Conservation (phyloP, 805 yeast species). For the Metschnikowia sp. region DNA sequence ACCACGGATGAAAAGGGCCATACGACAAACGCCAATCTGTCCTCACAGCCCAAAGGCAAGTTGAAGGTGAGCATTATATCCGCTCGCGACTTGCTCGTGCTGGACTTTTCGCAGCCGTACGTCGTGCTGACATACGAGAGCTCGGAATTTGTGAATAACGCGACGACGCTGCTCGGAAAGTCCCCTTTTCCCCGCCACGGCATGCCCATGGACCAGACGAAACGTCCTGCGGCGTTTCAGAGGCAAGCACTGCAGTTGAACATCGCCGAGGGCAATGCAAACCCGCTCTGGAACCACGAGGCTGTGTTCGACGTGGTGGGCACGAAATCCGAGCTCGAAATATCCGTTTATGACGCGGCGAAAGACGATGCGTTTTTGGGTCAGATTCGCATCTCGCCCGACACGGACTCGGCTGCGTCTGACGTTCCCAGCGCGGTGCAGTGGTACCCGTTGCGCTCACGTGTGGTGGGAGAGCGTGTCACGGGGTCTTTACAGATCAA, state of each 20-base stretch:
- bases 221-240: conserved; percentile 36
- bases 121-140: conserved; percentile 91
- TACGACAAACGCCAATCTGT: conserved; percentile 22
- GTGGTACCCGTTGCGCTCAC: conserved; percentile 74
- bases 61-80: conserved; percentile 76
- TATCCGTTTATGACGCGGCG: conserved; percentile 86
- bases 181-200: conserved; percentile 22
- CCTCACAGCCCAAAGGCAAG: conserved; percentile 69
- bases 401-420: conserved; percentile 36
- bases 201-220: conserved; percentile 15
- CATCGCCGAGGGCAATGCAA: conserved; percentile 25
- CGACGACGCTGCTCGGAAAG: conserved; percentile 53
- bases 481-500: conserved; percentile 74
- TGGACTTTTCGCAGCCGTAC: conserved; percentile 67
- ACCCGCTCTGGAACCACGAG: conserved; percentile 90
- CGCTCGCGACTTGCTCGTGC: conserved; percentile 65
- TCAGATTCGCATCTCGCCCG: conserved; percentile 71
- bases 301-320: conserved; percentile 91
- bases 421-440: conserved; percentile 47
- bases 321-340: conserved; percentile 75
- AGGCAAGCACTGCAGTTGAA: conserved; percentile 38
- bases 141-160: conserved; percentile 83
- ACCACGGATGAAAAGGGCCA: conserved; percentile 43
- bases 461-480: conserved; percentile 72
- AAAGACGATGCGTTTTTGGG: conserved; percentile 84